Base-by-base conservation (phyloP, 169 alveolate genomes). In the Plasmodium vivax region DNA sequence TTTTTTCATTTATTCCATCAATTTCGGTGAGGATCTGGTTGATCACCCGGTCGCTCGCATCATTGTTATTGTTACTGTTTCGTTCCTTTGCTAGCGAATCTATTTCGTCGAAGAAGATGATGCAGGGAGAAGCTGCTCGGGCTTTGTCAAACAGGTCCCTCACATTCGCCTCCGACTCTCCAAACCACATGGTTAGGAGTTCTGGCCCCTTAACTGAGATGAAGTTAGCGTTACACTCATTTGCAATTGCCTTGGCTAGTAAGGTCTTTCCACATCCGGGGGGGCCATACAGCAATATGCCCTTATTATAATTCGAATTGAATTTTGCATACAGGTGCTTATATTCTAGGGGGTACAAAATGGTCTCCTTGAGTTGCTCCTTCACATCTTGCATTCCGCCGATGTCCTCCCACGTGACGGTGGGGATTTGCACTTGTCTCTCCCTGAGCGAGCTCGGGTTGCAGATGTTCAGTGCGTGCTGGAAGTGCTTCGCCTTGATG, bases 31-130 rank as follows among this genome's bases (percentile, higher is more conserved):
- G 95, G 9, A 98, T 96, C 93, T 98, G 98, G 93, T 98, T 98
- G 27, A 98, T 97, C 4, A 98, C 99, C 90, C 99, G 93, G 75
- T 98, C 99, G 27, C 98, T 99, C 16, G 99, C 99, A 92, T 98
- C 99, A 73, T 99, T 98, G 27, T 98, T 98, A 54, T 97, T 96
- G 71, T 96, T 96, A 36, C 96, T 88, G 72, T 99, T 99, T 91
- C 99, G 95, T 62, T 95, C 95, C 90, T 95, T 95, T 3, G 98
- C 99, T 83, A 99, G 97, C 4, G 99, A 98, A 96, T 99, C 99
- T 34, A 99, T 98, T 96, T 99, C 99, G 93, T 99, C 99, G 85
- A 98, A 98, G 95, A 98, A 98, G n/a, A 98, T 95, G 10, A 98
- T 96, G 85, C 98, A 97, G 1, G 99, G 99, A 38, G 99, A 97